phyloP scores from a whole-genome alignment of 1,139 yeast genomes.

The Tardiomyces blankii region DNA sequence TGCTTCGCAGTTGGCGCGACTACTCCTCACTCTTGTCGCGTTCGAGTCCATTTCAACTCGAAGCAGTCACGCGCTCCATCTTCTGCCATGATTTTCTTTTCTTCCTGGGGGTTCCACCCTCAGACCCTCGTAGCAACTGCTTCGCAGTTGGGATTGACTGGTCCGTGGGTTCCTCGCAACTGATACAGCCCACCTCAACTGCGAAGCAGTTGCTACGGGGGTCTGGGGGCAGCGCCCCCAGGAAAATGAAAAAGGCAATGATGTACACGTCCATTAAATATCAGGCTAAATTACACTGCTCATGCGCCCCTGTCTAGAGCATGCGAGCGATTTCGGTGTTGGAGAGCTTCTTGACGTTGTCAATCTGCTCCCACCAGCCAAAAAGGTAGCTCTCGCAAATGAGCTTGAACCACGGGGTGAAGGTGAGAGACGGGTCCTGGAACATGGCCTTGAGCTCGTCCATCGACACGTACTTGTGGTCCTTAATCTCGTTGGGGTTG shows the following conservation, averaged over 20 bases:
- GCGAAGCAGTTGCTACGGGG: too few relatives aligned
- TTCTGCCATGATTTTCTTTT: too few relatives aligned
- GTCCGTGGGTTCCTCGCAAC: too few relatives aligned
- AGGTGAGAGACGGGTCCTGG: constrained; percentile 36
- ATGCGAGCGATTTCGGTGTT: constrained; percentile 21
- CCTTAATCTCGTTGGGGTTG: constrained; percentile 71
- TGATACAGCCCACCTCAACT: too few relatives aligned
- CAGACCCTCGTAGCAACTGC: too few relatives aligned
- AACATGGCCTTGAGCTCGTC: constrained; percentile 68
- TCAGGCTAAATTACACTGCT: background rate
- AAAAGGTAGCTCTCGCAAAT: constrained; percentile 86
- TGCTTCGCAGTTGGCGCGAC: too few relatives aligned
- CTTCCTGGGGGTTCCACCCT: too few relatives aligned
- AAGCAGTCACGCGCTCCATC: too few relatives aligned
- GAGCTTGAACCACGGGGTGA: constrained; percentile 97
- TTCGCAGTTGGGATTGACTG: too few relatives aligned
- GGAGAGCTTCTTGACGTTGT: constrained; percentile 36
- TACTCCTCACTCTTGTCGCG: too few relatives aligned
- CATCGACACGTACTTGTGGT: constrained; percentile 60
- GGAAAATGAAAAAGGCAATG: background rate
- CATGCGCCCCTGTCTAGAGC: constrained; percentile 9
- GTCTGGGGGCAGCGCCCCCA: too few relatives aligned
- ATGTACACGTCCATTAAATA: background rate
- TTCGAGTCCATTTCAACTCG: too few relatives aligned
- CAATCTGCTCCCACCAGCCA: constrained; percentile 85